Percentiles rank a stretch among this genome's conserved stretches.
Conservation (phyloP, 2,329 filamentous ascomycete genomes). For the Alternaria postmessia region DNA sequence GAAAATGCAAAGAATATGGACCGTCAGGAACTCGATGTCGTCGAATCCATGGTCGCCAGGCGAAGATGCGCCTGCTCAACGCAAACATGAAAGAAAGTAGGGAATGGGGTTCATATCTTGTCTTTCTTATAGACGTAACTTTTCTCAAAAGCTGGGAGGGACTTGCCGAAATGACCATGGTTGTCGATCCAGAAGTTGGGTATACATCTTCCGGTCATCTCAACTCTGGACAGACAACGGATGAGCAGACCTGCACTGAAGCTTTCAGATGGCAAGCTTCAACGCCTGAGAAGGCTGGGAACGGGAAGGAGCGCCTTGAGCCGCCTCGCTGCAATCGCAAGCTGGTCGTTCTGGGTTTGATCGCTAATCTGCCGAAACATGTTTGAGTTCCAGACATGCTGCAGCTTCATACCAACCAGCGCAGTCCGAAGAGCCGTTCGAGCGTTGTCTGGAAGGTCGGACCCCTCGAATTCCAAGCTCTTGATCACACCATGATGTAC, state of each 20-base stretch:
- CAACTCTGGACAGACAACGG: neutral
- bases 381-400: slow-evolving; percentile 58
- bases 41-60: neutral
- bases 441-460: slow-evolving; percentile 4
- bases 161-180: neutral
- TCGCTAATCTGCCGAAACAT: slow-evolving; percentile 29
- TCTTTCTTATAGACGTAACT: slow-evolving; percentile 4
- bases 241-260: neutral
- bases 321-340: slow-evolving; percentile 23
- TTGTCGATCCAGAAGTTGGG: too few relatives aligned
- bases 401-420: slow-evolving; percentile 54
- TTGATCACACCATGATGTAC: slow-evolving; percentile 66
- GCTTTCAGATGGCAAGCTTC: neutral
- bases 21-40: neutral
- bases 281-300: slow-evolving; percentile 21
- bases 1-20: neutral
- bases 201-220: neutral
- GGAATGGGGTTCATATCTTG: neutral
- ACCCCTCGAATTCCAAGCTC: slow-evolving; percentile 52
- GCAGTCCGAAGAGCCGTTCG: slow-evolving; percentile 26
- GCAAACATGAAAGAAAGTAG: neutral
- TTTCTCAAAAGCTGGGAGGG: neutral
- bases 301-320: slow-evolving; percentile 35
- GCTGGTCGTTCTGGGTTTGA: slow-evolving; percentile 21
- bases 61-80: neutral